phyloP scores from a whole-genome alignment of 225 moss, liverwort and hornwort species.

The Physcomitrium patens region DNA sequence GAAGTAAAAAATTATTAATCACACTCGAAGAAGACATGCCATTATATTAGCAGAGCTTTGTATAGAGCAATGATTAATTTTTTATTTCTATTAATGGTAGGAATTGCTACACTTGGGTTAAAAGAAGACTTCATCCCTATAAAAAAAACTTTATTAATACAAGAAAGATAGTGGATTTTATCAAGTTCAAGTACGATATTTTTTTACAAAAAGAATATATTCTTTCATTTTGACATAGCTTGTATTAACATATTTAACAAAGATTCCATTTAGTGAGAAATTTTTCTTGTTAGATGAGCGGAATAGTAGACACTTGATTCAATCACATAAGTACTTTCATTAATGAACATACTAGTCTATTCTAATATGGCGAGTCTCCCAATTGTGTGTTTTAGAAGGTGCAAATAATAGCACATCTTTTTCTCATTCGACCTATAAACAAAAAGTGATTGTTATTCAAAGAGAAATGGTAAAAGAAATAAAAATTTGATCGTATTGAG shows the following conservation, averaged over 20 bases:
- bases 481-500: no score
- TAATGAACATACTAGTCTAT: constrained; percentile 26
- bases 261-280: constrained; percentile 19
- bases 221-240: no score
- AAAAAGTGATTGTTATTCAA: no score
- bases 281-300: constrained; percentile 25
- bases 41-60: constrained; percentile 68
- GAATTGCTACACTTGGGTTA: neutral
- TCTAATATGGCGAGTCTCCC: neutral
- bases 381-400: neutral
- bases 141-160: constrained; percentile 10
- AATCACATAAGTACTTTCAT: constrained; percentile 13
- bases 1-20: constrained; percentile 74
- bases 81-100: constrained; percentile 12
- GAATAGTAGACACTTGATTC: constrained; percentile 30
- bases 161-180: constrained; percentile 12
- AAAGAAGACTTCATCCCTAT: constrained; percentile 20
- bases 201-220: no score
- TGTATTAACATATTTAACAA: constrained; percentile 10
- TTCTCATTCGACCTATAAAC: neutral
- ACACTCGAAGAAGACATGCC: constrained; percentile 63
- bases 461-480: no score
- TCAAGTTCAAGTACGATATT: neutral
- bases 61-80: constrained; percentile 52
- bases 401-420: neutral